phyloP scores from a whole-genome alignment of 2,329 filamentous ascomycete genomes.

The Zasmidium angulare region DNA sequence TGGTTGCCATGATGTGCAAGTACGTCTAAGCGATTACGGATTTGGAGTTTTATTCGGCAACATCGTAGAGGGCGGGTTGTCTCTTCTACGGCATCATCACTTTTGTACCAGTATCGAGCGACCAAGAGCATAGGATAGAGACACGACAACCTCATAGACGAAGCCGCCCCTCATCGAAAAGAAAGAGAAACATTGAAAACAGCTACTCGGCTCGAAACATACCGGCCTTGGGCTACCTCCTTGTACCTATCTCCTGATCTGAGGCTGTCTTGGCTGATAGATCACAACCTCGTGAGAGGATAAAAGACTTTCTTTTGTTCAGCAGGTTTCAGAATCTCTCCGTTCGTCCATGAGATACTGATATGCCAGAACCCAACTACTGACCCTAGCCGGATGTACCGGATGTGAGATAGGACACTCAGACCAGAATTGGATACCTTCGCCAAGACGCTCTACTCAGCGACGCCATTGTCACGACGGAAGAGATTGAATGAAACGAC shows the following conservation, averaged over 20 bases:
- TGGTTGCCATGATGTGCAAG: conserved; percentile 92
- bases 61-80: conserved; percentile 12
- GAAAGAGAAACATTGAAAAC: neutral
- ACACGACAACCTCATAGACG: conserved; percentile 14
- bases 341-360: too few relatives aligned
- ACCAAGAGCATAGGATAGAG: conserved; percentile 20
- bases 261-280: too few relatives aligned
- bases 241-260: neutral
- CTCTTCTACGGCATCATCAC: conserved; percentile 4
- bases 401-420: too few relatives aligned
- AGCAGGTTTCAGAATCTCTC: neutral
- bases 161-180: neutral
- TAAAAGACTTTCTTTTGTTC: conserved; percentile 5
- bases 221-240: neutral
- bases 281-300: neutral
- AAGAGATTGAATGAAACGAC: too few relatives aligned
- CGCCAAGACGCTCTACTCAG: too few relatives aligned
- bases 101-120: conserved; percentile 27
- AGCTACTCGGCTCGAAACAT: conserved; percentile 1
- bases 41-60: conserved; percentile 14
- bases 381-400: too few relatives aligned
- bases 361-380: too few relatives aligned
- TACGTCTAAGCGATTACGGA: conserved; percentile 36
- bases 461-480: too few relatives aligned
- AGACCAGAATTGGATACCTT: too few relatives aligned